Base-by-base conservation (phyloP, 1,284 basidiomycete species). In the Rhodotorula sp. region DNA sequence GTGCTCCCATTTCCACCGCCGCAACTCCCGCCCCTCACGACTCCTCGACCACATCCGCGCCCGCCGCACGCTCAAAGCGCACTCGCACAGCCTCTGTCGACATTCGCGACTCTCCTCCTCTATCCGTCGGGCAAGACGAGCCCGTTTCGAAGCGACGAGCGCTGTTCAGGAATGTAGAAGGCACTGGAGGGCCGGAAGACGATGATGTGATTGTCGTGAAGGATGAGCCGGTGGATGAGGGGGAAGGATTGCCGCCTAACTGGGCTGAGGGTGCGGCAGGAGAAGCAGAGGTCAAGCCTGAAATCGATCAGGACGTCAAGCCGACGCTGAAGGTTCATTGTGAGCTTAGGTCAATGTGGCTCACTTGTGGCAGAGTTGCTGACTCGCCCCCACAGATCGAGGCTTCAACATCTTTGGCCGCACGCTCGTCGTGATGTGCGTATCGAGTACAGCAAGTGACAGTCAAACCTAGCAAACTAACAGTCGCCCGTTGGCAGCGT, bases 401-500 rank as follows among this genome's bases (percentile, higher is more conserved):
- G 65, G 71, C 53, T 74, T 69, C 67, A 55, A 54, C 15, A 74
- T 74, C 53, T 74, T 64, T 49, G 59, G 66, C 36, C 66, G 68
- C 22, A 66, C 71, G 0, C 62, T 74, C n/a, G 71, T 74, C 52
- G 73, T 74, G 48, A 69, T 74, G 73, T 72, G n/a, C 27, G 66
- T 59, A 29, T 5, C n/a, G 47, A 22, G 22, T 9, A 5, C 15
- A 10, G 27, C 24, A 27, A 0, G 13, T 30, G 52, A 11, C 29
- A 20, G n/a, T n/a, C n/a, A n/a, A n/a, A n/a, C n/a, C n/a, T n/a
- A n/a, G n/a, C n/a, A n/a, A n/a, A n/a, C n/a, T n/a, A n/a, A n/a
- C n/a, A 24, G 46, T 4, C 17, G 10, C n/a, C 27, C 2, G 1
- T 10, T 32, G 17, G 24, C 70, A 74, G 73, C 36, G 61, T 74